These are phyloP conservation scores for Thelonectria discophora DNA, from an alignment of 2,329 filamentous ascomycete species.

Conservation along the genomic window DNA sequence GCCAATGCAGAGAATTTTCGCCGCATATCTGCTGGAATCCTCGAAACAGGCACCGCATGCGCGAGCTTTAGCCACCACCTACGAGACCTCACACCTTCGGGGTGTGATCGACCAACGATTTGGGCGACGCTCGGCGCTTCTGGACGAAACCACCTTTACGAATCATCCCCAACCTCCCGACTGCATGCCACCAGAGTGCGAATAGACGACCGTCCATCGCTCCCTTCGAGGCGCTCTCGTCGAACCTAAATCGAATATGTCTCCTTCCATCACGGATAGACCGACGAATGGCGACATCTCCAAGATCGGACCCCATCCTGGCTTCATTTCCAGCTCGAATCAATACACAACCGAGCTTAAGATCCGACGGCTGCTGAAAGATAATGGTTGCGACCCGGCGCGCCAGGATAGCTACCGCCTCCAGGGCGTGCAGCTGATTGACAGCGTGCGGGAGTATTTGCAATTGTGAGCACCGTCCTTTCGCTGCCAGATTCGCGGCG, in stretches of 20 bases:
- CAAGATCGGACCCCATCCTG: slow-evolving; percentile 55
- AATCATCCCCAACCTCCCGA: too few relatives aligned
- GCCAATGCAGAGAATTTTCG: too few relatives aligned
- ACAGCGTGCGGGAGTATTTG: slow-evolving; percentile 80
- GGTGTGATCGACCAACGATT: too few relatives aligned
- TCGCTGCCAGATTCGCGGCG: slow-evolving; percentile 11
- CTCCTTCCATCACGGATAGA: slow-evolving; percentile 21
- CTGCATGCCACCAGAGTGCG: too few relatives aligned
- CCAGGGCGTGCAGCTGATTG: slow-evolving; percentile 89
- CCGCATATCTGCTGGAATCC: too few relatives aligned
- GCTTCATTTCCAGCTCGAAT: slow-evolving; percentile 59
- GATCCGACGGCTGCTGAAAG: slow-evolving; percentile 76
- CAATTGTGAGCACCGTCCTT: slow-evolving; percentile 66
- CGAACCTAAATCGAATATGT: slow-evolving; percentile 22
- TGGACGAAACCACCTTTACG: too few relatives aligned
- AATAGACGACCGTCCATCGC: too few relatives aligned
- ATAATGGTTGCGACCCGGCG: slow-evolving; percentile 75
- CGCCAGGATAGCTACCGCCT: slow-evolving; percentile 83
- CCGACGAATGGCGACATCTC: slow-evolving; percentile 25
- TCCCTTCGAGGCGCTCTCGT: too few relatives aligned
- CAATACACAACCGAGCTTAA: slow-evolving; percentile 86
- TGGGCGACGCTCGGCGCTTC: too few relatives aligned
- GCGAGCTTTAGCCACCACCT: too few relatives aligned
- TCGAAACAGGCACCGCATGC: too few relatives aligned
- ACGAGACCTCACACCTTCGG: too few relatives aligned